Conservation (phyloP, 257 asterid genomes). For the Forsythia viridissima region DNA sequence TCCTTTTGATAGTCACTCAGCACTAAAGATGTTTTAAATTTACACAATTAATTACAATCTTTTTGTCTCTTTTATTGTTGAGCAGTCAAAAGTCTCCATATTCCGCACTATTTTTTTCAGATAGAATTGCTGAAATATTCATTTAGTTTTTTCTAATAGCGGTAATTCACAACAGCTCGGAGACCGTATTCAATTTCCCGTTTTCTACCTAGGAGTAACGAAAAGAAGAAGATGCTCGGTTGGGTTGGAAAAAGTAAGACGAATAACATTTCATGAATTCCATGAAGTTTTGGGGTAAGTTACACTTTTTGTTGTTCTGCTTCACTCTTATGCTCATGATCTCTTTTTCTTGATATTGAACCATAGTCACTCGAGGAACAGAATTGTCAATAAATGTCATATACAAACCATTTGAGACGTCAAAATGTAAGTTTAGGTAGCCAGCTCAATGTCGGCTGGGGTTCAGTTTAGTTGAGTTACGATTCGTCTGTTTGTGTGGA, state of each 20-base stretch:
- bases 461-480: neutral
- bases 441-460: neutral
- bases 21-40: neutral
- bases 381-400: neutral
- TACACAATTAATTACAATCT: neutral
- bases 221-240: constrained; percentile 71
- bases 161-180: constrained; percentile 55
- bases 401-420: constrained; percentile 6
- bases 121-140: constrained; percentile 6
- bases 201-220: constrained; percentile 67
- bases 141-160: constrained; percentile 1
- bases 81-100: constrained; percentile 5
- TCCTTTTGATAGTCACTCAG: constrained; percentile 2
- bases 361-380: neutral
- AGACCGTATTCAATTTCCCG: constrained; percentile 44
- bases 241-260: constrained; percentile 59
- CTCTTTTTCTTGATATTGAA: constrained; percentile 12
- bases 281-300: constrained; percentile 76
- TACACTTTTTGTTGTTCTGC: constrained; percentile 8
- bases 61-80: constrained; percentile 9
- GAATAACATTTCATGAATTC: constrained; percentile 69
- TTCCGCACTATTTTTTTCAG: neutral
- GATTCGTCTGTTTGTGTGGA: neutral
- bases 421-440: constrained; percentile 10
- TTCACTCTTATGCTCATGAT: constrained; percentile 1